These are phyloP conservation scores for Sporothrix schenckii DNA, from an alignment of 2,329 filamentous ascomycete species.

Conservation along the genomic window DNA sequence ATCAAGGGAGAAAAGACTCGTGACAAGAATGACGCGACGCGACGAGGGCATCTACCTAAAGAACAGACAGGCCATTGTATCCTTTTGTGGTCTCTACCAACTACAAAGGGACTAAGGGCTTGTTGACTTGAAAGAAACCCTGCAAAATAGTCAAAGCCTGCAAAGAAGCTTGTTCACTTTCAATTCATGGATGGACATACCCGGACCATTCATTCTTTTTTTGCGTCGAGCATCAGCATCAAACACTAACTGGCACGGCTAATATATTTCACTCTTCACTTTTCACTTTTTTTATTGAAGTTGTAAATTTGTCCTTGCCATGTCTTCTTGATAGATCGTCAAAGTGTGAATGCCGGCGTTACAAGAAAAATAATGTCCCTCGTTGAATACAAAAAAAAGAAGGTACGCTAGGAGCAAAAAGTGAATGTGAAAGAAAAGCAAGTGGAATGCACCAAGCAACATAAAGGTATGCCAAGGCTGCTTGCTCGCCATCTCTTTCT, in stretches of 20 bases:
- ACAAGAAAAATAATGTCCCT: background rate
- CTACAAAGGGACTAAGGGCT: no score
- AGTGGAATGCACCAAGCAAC: background rate
- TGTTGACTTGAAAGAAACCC: background rate
- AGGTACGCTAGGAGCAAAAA: conserved; percentile 3
- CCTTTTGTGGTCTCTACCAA: no score
- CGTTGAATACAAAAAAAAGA: conserved; percentile 11
- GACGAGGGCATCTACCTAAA: background rate
- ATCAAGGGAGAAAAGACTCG: background rate
- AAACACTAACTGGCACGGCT: background rate
- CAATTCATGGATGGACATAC: no score
- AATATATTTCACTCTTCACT: background rate
- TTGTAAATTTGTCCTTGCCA: conserved; percentile 21
- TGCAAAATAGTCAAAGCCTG: background rate
- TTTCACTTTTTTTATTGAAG: conserved; percentile 18
- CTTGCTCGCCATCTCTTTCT: background rate
- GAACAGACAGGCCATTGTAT: background rate
- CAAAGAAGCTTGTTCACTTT: background rate
- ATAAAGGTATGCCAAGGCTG: background rate
- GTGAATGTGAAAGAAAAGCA: background rate
- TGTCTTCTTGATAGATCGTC: conserved; percentile 21
- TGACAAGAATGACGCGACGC: background rate
- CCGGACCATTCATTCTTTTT: no score
- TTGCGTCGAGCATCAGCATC: background rate
- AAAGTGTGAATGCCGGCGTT: conserved; percentile 16